Evolutionary conservation across 2,329 filamentous ascomycete genomes (phyloP).

Genomic region (Pseudovirgaria hyperparasitica): DNA sequence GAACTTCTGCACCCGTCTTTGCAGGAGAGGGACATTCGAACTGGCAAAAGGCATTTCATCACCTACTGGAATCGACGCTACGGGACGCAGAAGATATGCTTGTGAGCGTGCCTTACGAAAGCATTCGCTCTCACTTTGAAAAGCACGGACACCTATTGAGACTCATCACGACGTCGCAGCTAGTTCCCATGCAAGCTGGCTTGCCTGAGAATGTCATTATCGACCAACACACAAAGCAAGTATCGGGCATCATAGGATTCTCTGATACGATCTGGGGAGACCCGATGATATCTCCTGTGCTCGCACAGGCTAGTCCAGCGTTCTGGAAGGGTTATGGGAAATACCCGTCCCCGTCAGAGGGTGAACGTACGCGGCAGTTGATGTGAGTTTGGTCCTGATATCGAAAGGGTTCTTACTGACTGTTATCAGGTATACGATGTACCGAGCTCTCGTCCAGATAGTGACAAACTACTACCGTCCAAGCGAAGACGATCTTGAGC

Average conservation of each 20-base stretch:
- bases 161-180: conserved; percentile 35
- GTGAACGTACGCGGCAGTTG: conserved; percentile 24
- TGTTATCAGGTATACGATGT: conserved; percentile 28
- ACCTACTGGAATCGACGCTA: conserved; percentile 39
- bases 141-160: conserved; percentile 34
- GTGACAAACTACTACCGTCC: conserved; percentile 33
- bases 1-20: conserved; percentile 35
- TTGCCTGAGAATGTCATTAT: conserved; percentile 38
- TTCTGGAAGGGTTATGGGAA: conserved; percentile 32
- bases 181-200: conserved; percentile 39
- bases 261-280: conserved; percentile 45
- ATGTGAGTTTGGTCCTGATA: conserved; percentile 21
- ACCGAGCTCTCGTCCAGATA: conserved; percentile 29
- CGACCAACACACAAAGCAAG: conserved; percentile 32
- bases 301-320: conserved; percentile 21
- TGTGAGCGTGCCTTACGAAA: conserved; percentile 42
- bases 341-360: conserved; percentile 16
- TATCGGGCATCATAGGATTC: conserved; percentile 41
- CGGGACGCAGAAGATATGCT: conserved; percentile 47
- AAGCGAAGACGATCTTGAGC: conserved; percentile 25
- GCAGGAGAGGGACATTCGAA: conserved; percentile 31
- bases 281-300: conserved; percentile 37
- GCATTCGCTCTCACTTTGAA: conserved; percentile 37
- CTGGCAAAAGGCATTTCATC: conserved; percentile 41
- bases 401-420: conserved; percentile 3